Base-by-base conservation (phyloP, 208 protist species). In the Leishmania amazonensis region DNA sequence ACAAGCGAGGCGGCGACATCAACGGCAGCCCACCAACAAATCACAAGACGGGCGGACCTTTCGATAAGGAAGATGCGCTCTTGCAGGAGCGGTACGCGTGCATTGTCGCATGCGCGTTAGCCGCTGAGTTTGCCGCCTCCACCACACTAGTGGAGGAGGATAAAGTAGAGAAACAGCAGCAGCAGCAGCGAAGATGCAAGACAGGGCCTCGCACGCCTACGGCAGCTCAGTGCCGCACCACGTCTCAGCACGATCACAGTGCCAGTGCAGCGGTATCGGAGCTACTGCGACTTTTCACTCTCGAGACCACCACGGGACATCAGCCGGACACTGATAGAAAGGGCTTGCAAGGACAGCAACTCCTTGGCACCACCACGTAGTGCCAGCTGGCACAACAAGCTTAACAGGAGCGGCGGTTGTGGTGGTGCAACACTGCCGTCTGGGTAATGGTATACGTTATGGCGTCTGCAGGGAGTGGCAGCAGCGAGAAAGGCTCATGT, bases 281-380 rank as follows among this genome's bases (percentile, higher is more conserved):
- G 67, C 79, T 89, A 24, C 84, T 89, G 71, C 72, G 75, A 9
- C 74, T 87, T 54, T 85, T 89, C 58, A 75, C 68, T 31, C 11
- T 40, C 58, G 24, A 64, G 58, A 7, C 58, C 28, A 31, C 28
- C 62, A 38, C 62, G 15, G 42, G 47, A 15, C 45, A 51, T 51
- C n/a, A 75, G 45, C 11, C 45, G 5, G 0, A n/a, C 38, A 7
- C 28, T 7, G 6, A 75, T 57, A 15, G 47, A n/a, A 51, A 47
- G 15, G 28, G 31, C 62, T 40, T 68, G 28, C 21, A 35, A 68
- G 9, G 31, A 9, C 31, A 31, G 31, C 62, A 17, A 40, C 31
- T 68, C 62, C 31, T 40, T 40, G 62, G 62, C 62, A 19, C 62
- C 5, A 67, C 31, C 13, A 24, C 62, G 62, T 40, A 67, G 62